Conservation (phyloP, 352 stramenopile genomes). For the Phytopythium sindhum region DNA sequence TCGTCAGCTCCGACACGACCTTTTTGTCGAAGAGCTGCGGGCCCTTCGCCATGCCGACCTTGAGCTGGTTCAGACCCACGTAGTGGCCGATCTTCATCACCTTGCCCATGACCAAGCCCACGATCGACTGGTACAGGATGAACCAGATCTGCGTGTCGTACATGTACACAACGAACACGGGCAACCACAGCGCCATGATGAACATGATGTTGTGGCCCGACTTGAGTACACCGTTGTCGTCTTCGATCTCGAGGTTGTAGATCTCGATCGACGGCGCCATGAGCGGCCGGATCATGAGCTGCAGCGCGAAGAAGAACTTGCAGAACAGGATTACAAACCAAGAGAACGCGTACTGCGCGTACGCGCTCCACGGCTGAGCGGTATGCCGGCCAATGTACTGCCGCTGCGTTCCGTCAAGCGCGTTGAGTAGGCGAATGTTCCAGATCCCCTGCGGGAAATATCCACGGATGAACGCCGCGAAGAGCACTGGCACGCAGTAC, state of each 20-base stretch:
- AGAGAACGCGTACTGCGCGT: slow-evolving; percentile 57
- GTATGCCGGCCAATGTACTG: slow-evolving; percentile 82
- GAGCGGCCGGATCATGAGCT: slow-evolving; percentile 83
- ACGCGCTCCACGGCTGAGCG: slow-evolving; percentile 54
- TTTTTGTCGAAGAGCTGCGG: slow-evolving; percentile 69
- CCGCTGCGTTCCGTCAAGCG: slow-evolving; percentile 60
- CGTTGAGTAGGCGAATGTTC: slow-evolving; percentile 57
- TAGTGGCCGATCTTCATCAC: slow-evolving; percentile 77
- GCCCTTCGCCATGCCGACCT: slow-evolving; percentile 51
- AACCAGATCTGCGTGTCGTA: slow-evolving; percentile 89
- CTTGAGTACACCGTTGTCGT: slow-evolving; percentile 49
- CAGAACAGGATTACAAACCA: slow-evolving; percentile 71
- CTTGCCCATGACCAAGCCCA: slow-evolving; percentile 74
- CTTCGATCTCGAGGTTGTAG: slow-evolving; percentile 51
- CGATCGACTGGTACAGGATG: slow-evolving; percentile 73
- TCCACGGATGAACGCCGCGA: slow-evolving; percentile 44
- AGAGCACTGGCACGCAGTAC: slow-evolving; percentile 60
- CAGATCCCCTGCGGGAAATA: slow-evolving; percentile 49
- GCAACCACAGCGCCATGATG: slow-evolving; percentile 71
- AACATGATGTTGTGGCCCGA: slow-evolving; percentile 81
- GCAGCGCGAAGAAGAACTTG: slow-evolving; percentile 78
- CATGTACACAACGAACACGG: slow-evolving; percentile 81
- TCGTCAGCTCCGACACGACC: slow-evolving; percentile 46
- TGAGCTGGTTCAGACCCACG: slow-evolving; percentile 58
- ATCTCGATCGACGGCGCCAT: slow-evolving; percentile 75